Evolutionary conservation across 2,329 filamentous ascomycete species (phyloP), one percentile per base, ranked within the genome.

Genomic region (Bipolaris sorokiniana): DNA sequence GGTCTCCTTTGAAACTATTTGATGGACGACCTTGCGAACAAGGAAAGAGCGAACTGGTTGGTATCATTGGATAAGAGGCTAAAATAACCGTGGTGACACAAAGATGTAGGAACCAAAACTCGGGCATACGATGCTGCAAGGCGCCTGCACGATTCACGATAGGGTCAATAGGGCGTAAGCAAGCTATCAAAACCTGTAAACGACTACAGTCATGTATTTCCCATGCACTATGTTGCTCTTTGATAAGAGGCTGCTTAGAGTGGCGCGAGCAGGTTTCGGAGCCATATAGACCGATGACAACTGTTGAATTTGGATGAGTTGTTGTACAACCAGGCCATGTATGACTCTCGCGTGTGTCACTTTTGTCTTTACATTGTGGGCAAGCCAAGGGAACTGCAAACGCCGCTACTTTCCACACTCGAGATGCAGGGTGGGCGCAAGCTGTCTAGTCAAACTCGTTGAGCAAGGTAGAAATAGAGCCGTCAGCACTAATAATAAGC

Each of bases 71-170:
- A 11, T 3, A 10, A 3, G 28, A 31, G 28, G 10, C 9, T 11
- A 3, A 10, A 31, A 11, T 31, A 40, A 4, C 10, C 20, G 1
- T 11, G 7, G 37, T 22, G 51, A 38, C 40, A 52, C 54, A 58
- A 49, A 48, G 31, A 66, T 58, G 49, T 54, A 64, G 61, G 56
- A 63, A 59, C 61, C 37, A 45, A 56, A 37, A 47, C 16, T 50
- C 41, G 33, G 37, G 48, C 33, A 36, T 53, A 44, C 26, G 44
- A n/a, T 58, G 28, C 26, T 58, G 51, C 41, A 40, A 51, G 16
- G 28, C 40, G 56, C 28, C 54, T 46, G 41, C 47, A 38, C 40
- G 54, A 16, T 38, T 45, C 31, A 33, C 45, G 28, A 60, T 58
- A 11, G 50, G 46, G 57, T 51, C 45, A 38, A 56, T 44, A 53